phyloP scores from a whole-genome alignment of 176 grass and related monocot species.

The Pharus latifolius region DNA sequence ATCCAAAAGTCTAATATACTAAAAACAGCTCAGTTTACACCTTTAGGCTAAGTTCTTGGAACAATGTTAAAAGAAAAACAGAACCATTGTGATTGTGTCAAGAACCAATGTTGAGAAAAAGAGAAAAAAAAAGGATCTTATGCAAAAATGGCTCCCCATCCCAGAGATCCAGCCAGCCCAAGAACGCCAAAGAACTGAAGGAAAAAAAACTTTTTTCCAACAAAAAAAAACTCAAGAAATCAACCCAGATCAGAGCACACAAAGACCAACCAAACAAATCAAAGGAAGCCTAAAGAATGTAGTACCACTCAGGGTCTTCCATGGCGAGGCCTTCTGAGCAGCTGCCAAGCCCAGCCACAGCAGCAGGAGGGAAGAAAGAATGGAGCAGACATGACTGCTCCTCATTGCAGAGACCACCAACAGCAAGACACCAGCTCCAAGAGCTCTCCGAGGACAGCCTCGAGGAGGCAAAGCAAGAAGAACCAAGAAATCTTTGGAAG shows the following conservation, averaged over 20 bases:
- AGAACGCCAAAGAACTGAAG: neutral
- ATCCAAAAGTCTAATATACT: neutral
- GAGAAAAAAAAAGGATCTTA: neutral
- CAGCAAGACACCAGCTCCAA: neutral
- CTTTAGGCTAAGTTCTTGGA: neutral
- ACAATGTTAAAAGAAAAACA: neutral
- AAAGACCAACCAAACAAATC: neutral
- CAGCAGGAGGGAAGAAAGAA: conserved; percentile 4
- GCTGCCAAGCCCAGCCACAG: conserved; percentile 18
- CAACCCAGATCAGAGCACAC: neutral
- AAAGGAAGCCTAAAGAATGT: neutral
- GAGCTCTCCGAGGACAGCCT: neutral
- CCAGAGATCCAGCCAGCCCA: neutral
- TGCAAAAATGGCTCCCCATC: neutral
- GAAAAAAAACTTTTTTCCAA: neutral
- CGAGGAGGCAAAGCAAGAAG: neutral
- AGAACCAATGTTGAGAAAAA: neutral
- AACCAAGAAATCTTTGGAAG: neutral
- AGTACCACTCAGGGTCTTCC: conserved; percentile 53
- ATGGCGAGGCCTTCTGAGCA: conserved; percentile 30
- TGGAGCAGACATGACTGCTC: conserved; percentile 20
- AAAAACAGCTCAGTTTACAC: neutral
- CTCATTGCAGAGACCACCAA: conserved; percentile 22
- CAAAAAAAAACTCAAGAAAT: neutral
- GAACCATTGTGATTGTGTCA: too few species aligned